Evolutionary conservation across 495 filamentous ascomycete species (phyloP), one percentile per base, ranked within the genome.

Genomic region (Chaetomidium leptoderma): DNA sequence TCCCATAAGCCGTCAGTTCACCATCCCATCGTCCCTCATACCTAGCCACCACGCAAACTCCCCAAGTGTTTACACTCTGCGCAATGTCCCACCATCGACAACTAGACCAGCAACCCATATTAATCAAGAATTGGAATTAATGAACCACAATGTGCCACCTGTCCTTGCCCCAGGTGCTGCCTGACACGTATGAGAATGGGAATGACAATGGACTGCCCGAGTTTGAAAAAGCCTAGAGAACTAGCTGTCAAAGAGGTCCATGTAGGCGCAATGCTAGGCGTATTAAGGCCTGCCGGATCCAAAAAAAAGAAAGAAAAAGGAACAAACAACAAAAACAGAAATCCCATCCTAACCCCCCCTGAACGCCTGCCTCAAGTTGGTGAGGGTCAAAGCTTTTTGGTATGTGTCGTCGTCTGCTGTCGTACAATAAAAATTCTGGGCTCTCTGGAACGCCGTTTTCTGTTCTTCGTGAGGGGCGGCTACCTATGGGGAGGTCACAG

Each of bases 371-470:
- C 40, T 59, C 44, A 23, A 32, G 19, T 6, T 35, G 46, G 46
- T 48, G n/a, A 21, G 14, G 46, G 45, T 39, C 36, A 14, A n/a
- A 39, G 23, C 13, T 30, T 47, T 66, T 53, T 63, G 63, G 39
- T 66, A 58, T 67, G 60, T 61, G 62, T 72, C 64, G 55, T 69
- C 55, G 55, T n/a, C n/a, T n/a, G 55, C 66, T 66, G 67, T 73
- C 70, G 65, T 75, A 69, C 66, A 71, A 67, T 65, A 37, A 33
- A 49, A n/a, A n/a, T n/a, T n/a, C n/a, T n/a, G n/a, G n/a, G n/a
- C n/a, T n/a, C 46, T 19, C 14, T 16, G 24, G 17, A 47, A 32
- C 23, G 29, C 32, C 24, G 32, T 19, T 8, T 30, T 24, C 14
- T 11, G 35, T 6, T 24, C 11, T 44, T 21, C 40, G 36, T 19